These are phyloP conservation scores for Sporormia fimetaria DNA, from an alignment of 495 filamentous ascomycete species.

Conservation along the genomic window DNA sequence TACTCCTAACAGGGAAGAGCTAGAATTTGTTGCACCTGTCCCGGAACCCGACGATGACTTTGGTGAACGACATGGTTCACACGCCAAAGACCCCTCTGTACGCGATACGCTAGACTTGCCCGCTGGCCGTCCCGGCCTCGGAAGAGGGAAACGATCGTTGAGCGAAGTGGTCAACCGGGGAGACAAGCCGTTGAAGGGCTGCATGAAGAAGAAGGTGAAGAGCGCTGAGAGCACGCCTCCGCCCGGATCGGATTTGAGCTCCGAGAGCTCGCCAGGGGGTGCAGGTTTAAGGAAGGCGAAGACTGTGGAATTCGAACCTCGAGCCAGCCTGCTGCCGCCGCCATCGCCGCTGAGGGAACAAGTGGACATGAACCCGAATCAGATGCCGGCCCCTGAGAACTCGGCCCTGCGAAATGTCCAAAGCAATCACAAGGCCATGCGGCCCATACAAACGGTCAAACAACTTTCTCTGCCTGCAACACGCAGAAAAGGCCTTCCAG, in stretches of 20 bases:
- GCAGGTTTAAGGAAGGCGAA: conserved; percentile 10
- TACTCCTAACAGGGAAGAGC: too few relatives aligned
- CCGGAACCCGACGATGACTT: too few relatives aligned
- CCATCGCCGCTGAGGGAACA: conserved; percentile 4
- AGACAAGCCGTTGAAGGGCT: conserved; percentile 16
- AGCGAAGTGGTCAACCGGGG: too few relatives aligned
- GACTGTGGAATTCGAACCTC: conserved; percentile 17
- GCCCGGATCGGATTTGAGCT: neutral
- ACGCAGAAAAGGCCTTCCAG: conserved; percentile 9
- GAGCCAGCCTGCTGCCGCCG: conserved; percentile 3
- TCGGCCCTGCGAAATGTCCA: neutral
- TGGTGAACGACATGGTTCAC: too few relatives aligned
- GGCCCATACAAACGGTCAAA: neutral
- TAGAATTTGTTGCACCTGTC: too few relatives aligned
- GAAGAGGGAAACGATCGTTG: too few relatives aligned
- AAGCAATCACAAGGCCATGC: neutral
- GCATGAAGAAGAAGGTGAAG: conserved; percentile 12
- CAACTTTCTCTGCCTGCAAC: neutral
- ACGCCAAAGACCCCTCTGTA: too few relatives aligned
- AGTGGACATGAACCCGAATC: neutral
- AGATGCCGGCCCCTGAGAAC: neutral
- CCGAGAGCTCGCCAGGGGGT: too few relatives aligned
- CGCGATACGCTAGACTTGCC: too few relatives aligned
- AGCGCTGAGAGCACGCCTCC: conserved; percentile 12
- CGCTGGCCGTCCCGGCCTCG: too few relatives aligned